A percentile compares a stretch with the other conserved stretches of the same genome.
phyloP scores from a whole-genome alignment of 2,329 filamentous ascomycete genomes.

The Aspergillus versicolor region DNA sequence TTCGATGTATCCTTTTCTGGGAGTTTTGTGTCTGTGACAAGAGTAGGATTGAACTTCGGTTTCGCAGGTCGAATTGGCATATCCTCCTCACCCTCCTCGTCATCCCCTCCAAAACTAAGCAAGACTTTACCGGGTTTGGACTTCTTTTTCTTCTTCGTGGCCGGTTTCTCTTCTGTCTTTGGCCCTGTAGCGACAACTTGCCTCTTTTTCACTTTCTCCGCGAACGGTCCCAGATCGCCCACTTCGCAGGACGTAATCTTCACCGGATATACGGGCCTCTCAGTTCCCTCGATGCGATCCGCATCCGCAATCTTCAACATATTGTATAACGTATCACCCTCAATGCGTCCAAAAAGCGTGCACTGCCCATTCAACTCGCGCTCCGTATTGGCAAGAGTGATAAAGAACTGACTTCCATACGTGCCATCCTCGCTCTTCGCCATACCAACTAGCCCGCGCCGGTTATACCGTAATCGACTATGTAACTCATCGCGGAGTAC shows the following conservation, averaged over 20 bases:
- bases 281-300: slow-evolving; percentile 74
- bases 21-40: slow-evolving; percentile 38
- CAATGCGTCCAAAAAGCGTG: slow-evolving; percentile 88
- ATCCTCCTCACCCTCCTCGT: slow-evolving; percentile 42
- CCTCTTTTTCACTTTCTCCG: slow-evolving; percentile 46
- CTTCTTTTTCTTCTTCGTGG: slow-evolving; percentile 44
- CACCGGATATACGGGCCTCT: slow-evolving; percentile 81
- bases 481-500: slow-evolving; percentile 89
- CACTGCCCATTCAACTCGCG: slow-evolving; percentile 86
- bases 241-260: slow-evolving; percentile 60
- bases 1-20: slow-evolving; percentile 12
- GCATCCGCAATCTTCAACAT: slow-evolving; percentile 88
- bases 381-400: slow-evolving; percentile 77
- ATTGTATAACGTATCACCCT: slow-evolving; percentile 95
- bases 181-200: slow-evolving; percentile 32
- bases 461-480: slow-evolving; percentile 86
- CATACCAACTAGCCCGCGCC: slow-evolving; percentile 90
- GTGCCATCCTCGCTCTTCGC: slow-evolving; percentile 72
- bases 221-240: slow-evolving; percentile 45
- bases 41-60: slow-evolving; percentile 49
- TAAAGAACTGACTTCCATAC: slow-evolving; percentile 96
- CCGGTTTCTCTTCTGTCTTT: slow-evolving; percentile 28
- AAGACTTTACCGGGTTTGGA: slow-evolving; percentile 41
- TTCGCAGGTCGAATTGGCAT: slow-evolving; percentile 41
- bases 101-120: slow-evolving; percentile 49